Conservation (phyloP, 805 yeast genomes). For the Torulaspora indica region DNA sequence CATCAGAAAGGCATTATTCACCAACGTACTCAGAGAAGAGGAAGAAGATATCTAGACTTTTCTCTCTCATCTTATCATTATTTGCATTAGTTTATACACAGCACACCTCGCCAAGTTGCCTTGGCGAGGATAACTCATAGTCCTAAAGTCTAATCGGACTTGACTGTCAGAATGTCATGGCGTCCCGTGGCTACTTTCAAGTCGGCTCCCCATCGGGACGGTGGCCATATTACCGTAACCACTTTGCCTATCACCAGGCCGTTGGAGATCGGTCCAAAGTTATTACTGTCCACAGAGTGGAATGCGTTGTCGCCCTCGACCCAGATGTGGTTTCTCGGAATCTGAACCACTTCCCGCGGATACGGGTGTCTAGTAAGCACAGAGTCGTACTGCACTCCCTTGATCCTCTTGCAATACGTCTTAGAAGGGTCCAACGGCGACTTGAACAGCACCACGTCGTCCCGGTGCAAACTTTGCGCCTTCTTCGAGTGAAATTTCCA, state of each 20-base stretch:
- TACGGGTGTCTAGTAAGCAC: conserved; percentile 61
- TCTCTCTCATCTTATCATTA: not conserved
- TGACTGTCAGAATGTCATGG: conserved; percentile 14
- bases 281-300: conserved; percentile 79
- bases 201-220: conserved; percentile 45
- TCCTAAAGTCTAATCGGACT: conserved; percentile 3
- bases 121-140: not conserved
- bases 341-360: conserved; percentile 49
- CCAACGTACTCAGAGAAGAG: conserved; percentile 19
- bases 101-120: not conserved
- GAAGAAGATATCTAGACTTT: conserved; percentile 8
- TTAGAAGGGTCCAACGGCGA: conserved; percentile 78
- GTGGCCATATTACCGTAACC: conserved; percentile 65
- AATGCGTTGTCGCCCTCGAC: conserved; percentile 86
- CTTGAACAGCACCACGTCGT: conserved; percentile 72
- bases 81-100: conserved; percentile 4
- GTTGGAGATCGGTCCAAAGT: conserved; percentile 81
- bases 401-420: conserved; percentile 73
- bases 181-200: conserved; percentile 25
- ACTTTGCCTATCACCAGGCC: conserved; percentile 81
- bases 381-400: conserved; percentile 69
- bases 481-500: conserved; percentile 56
- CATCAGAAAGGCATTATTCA: conserved; percentile 18
- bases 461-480: conserved; percentile 45
- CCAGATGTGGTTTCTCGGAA: conserved; percentile 86